These are phyloP conservation scores for Porogramme epimiltina DNA, from an alignment of 1,284 basidiomycete genomes.

Conservation along the genomic window DNA sequence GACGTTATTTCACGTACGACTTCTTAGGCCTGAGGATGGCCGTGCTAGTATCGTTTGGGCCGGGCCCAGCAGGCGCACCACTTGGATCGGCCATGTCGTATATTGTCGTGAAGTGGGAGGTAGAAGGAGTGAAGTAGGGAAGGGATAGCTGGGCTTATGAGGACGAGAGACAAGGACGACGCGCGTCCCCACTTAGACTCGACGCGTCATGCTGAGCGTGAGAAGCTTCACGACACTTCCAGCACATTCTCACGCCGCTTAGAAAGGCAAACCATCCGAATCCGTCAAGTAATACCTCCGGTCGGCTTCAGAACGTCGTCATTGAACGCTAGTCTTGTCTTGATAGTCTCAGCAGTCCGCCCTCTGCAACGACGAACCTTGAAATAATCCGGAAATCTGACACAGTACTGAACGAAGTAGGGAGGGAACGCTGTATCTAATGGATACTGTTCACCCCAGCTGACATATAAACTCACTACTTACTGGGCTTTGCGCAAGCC, in stretches of 20 bases:
- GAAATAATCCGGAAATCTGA: no score
- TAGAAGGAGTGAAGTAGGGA: conserved; percentile 23
- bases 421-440: no score
- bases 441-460: no score
- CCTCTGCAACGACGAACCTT: no score
- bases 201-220: conserved; percentile 49
- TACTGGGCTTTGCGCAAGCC: no score
- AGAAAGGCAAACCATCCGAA: no score
- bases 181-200: conserved; percentile 42
- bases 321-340: no score
- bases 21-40: conserved; percentile 95
- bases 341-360: no score
- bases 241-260: conserved; percentile 18
- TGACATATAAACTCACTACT: no score
- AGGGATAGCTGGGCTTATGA: conserved; percentile 28
- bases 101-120: conserved; percentile 11
- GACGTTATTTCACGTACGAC: conserved; percentile 64
- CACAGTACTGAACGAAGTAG: no score
- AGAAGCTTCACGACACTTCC: conserved; percentile 30
- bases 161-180: conserved; percentile 37
- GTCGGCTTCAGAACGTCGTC: no score
- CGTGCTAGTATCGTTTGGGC: conserved; percentile 85
- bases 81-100: conserved; percentile 57
- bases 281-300: no score
- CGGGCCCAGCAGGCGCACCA: conserved; percentile 74